Evolutionary conservation across 345 rosid genomes (phyloP).

Genomic region (Eucalyptus caleyi): DNA sequence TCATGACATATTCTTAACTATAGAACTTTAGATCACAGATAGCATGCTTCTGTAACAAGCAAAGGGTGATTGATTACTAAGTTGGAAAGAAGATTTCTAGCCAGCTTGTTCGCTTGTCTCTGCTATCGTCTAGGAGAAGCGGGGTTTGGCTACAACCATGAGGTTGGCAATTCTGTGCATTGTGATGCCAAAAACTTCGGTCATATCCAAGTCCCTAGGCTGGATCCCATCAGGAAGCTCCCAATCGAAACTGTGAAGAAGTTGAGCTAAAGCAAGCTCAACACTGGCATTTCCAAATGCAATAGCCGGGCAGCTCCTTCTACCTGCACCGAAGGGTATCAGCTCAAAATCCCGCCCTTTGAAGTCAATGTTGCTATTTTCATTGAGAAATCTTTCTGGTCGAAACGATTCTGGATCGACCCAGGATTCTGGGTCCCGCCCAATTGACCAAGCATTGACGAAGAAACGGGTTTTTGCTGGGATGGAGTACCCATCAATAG

Average conservation of each 20-base stretch:
- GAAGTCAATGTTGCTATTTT: slow-evolving; percentile 20
- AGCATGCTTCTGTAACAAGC: not conserved
- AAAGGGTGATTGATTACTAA: not conserved
- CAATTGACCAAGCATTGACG: slow-evolving; percentile 30
- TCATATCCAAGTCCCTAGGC: slow-evolving; percentile 16
- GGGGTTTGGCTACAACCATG: slow-evolving; percentile 13
- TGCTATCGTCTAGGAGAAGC: not conserved
- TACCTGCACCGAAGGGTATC: slow-evolving; percentile 45
- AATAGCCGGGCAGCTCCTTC: slow-evolving; percentile 41
- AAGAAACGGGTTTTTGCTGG: slow-evolving; percentile 24
- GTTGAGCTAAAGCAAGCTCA: slow-evolving; percentile 40
- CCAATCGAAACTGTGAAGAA: slow-evolving; percentile 51
- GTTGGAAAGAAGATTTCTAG: not conserved
- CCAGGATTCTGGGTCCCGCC: slow-evolving; percentile 35
- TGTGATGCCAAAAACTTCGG: slow-evolving; percentile 21
- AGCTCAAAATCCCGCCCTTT: slow-evolving; percentile 39
- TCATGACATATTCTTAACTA: not conserved
- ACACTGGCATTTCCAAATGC: slow-evolving; percentile 22
- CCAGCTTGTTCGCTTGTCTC: not conserved
- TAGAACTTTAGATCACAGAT: not conserved
- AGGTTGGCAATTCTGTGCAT: slow-evolving; percentile 9
- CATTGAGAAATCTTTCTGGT: slow-evolving; percentile 31
- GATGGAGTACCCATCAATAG: slow-evolving; percentile 33
- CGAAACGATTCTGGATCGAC: slow-evolving; percentile 22
- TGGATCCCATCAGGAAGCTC: slow-evolving; percentile 20